Base-by-base conservation (phyloP, 495 filamentous ascomycete species). In the Massariosphaeria phaeospora region DNA sequence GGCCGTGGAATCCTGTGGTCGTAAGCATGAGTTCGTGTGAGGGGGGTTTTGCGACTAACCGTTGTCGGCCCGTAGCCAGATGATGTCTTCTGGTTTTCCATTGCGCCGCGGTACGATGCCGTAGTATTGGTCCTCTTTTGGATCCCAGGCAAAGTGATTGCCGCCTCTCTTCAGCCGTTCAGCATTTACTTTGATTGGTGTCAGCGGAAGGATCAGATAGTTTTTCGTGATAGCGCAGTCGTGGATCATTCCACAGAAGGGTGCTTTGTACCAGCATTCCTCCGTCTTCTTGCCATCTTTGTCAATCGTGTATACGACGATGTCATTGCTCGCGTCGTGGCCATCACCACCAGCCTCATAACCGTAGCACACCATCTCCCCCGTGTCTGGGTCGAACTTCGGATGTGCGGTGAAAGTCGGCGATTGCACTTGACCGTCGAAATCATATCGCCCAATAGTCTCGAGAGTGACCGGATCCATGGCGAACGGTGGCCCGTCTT, bases 371-470 rank as follows among this genome's bases (percentile, higher is more conserved):
- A 65, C 59, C 62, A 65, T 62, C 29, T 84, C 80, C 10, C 75
- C 74, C 0, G 75, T 82, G 12, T 66, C 67, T 0, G 79, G 80
- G 52, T 82, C 79, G 42, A 80, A 68, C 60, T 84, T 84, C 0
- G 80, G 80, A 55, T 84, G 80, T 0, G 80, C 80, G 0, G 79
- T 80, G 52, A 84, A 82, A 0, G 77, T 81, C 6, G 75, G 68
- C 11, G 66, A 68, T 0, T 62, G 56, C 11, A 82, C 66, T 65
- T 82, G 79, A 2, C 79, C 79, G 43, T 79, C 79, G 39, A 82
- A 84, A 26, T 62, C 59, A 30, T 65, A 62, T 29, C 59, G 29
- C 12, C 62, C 62, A 29, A 62, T 59, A 10, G 62, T 65, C 33
- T 65, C 54, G 1, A 65, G 45, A 15, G 62, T 65, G 10, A 43